A percentile compares a stretch with the other conserved stretches of the same genome.
Conservation (phyloP, 352 stramenopile genomes). For the Globisporangium alternatum region DNA sequence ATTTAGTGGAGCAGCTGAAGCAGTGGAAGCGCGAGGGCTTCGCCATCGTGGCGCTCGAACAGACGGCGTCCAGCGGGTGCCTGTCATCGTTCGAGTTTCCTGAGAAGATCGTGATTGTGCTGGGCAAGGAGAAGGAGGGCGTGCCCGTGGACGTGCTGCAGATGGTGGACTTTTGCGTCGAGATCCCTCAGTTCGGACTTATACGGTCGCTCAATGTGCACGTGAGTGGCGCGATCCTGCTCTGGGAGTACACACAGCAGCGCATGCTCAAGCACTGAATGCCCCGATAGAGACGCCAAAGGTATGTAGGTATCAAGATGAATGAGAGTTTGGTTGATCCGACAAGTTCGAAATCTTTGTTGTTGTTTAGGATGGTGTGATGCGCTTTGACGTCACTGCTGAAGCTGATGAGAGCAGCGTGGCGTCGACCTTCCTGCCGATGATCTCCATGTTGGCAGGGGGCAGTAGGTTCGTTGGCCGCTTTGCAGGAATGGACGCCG, state of each 20-base stretch:
- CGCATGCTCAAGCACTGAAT: slow-evolving; percentile 27
- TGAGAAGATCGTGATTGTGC: slow-evolving; percentile 90
- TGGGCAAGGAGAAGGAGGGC: slow-evolving; percentile 97
- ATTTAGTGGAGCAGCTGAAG: slow-evolving; percentile 33
- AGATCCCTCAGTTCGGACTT: slow-evolving; percentile 97
- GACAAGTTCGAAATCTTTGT: neutral
- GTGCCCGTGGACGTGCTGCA: slow-evolving; percentile 95
- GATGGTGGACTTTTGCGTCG: slow-evolving; percentile 94
- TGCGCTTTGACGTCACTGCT: neutral
- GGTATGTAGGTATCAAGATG: neutral
- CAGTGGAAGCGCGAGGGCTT: slow-evolving; percentile 87
- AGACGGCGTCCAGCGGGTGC: slow-evolving; percentile 91
- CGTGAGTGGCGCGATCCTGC: slow-evolving; percentile 92
- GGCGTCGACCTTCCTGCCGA: slow-evolving; percentile 9
- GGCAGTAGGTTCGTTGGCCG: neutral
- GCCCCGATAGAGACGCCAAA: neutral
- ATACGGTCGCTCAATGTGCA: slow-evolving; percentile 98
- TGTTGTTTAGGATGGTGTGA: neutral
- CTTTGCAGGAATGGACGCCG: neutral
- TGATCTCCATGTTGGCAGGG: slow-evolving; percentile 13
- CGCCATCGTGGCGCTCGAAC: slow-evolving; percentile 92
- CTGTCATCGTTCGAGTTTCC: slow-evolving; percentile 85
- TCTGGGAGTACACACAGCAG: slow-evolving; percentile 97
- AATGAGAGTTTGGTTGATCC: neutral
- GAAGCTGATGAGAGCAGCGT: neutral